phyloP scores from a whole-genome alignment of 345 rosid genomes.

The Rhodamnia argentea region DNA sequence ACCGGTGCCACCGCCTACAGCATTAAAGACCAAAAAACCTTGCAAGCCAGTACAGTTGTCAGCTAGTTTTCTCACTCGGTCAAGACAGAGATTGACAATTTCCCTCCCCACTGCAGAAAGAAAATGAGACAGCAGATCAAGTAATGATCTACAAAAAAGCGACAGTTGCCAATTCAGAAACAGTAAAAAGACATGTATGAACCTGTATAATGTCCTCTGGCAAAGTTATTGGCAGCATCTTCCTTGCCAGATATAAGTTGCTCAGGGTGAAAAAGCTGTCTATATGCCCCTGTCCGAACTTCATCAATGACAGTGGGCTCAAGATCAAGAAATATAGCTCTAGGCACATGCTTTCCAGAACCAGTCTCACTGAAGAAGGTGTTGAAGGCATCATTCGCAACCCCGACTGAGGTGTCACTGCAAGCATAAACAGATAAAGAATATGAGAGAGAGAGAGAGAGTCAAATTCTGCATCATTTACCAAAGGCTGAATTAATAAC shows the following conservation, averaged over 20 bases:
- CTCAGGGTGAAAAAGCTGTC: constrained; percentile 89
- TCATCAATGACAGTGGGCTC: constrained; percentile 89
- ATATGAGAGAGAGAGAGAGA: not conserved
- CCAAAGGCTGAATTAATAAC: not conserved
- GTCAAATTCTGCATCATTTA: not conserved
- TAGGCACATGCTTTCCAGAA: constrained; percentile 81
- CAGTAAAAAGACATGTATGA: not conserved
- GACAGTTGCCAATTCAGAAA: not conserved
- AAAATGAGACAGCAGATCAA: not conserved
- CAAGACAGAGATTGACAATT: constrained; percentile 77
- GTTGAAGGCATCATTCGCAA: constrained; percentile 65
- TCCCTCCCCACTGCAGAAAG: constrained; percentile 67
- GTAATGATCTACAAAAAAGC: not conserved
- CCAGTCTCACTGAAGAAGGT: constrained; percentile 96
- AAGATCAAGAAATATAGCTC: constrained; percentile 73
- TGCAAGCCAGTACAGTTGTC: constrained; percentile 88
- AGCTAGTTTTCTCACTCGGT: constrained; percentile 68
- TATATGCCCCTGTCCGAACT: constrained; percentile 59
- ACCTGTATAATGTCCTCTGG: constrained; percentile 91
- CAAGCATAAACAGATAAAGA: not conserved
- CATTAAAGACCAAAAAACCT: constrained; percentile 67
- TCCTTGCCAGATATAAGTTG: constrained; percentile 92
- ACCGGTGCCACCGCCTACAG: constrained; percentile 85
- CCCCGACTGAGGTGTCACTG: constrained; percentile 58
- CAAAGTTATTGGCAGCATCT: constrained; percentile 90